phyloP scores from a whole-genome alignment of 2,329 filamentous ascomycete genomes.

The Cladophialophora psammophila region DNA sequence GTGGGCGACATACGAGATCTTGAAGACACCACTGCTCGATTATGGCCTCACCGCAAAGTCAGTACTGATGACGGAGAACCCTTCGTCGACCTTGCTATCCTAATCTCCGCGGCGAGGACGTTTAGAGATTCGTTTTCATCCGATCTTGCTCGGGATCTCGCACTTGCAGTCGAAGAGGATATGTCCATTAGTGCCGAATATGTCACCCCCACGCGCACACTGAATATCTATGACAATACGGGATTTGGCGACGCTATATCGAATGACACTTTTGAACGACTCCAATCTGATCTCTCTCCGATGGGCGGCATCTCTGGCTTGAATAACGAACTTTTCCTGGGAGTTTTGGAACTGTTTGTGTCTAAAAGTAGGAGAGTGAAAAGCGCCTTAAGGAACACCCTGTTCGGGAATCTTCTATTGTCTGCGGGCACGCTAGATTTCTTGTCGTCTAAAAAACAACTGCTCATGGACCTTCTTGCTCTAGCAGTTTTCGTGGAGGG shows the following conservation, averaged over 20 bases:
- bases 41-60: constrained; percentile 55
- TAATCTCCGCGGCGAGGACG: constrained; percentile 72
- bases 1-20: constrained; percentile 48
- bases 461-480: constrained; percentile 82
- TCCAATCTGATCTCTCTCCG: constrained; percentile 74
- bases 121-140: constrained; percentile 76
- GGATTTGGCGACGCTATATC: constrained; percentile 80
- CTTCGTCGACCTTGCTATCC: constrained; percentile 62
- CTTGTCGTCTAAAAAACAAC: constrained; percentile 72
- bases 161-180: constrained; percentile 72
- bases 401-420: constrained; percentile 49
- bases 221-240: constrained; percentile 78
- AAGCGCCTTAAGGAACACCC: constrained; percentile 32
- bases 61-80: constrained; percentile 58
- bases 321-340: constrained; percentile 60
- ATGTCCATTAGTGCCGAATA: constrained; percentile 75
- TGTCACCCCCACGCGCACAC: constrained; percentile 76
- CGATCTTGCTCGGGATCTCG: constrained; percentile 71
- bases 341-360: constrained; percentile 59
- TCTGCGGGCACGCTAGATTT: constrained; percentile 81
- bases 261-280: constrained; percentile 77
- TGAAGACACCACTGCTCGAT: constrained; percentile 43
- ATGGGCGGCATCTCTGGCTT: constrained; percentile 60
- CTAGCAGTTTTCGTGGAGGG: constrained; percentile 86
- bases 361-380: constrained; percentile 41